These are phyloP conservation scores for Scheffersomyces illinoinensis DNA, from an alignment of 1,139 yeast species.

Conservation along the genomic window DNA sequence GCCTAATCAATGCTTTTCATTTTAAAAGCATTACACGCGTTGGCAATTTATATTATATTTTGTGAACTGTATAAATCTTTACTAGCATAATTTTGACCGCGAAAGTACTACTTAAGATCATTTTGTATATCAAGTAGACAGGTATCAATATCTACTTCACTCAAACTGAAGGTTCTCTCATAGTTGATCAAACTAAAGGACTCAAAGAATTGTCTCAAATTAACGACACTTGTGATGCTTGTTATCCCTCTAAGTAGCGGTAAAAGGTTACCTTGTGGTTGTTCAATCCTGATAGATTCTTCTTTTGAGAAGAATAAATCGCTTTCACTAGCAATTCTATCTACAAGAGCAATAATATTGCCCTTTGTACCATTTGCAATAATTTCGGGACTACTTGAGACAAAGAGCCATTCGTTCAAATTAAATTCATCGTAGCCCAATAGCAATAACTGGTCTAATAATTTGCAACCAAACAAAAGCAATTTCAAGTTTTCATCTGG, in stretches of 20 bases:
- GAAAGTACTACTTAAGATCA: constrained; percentile 33
- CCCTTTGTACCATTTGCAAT: constrained; percentile 39
- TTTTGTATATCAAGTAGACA: constrained; percentile 55
- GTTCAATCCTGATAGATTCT: constrained; percentile 29
- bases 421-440: constrained; percentile 78
- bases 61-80: background rate
- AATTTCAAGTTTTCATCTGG: constrained; percentile 42
- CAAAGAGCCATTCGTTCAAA: constrained; percentile 81
- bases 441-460: constrained; percentile 71
- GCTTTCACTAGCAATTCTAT: constrained; percentile 45
- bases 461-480: constrained; percentile 64
- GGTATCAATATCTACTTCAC: constrained; percentile 44
- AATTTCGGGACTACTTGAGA: constrained; percentile 70
- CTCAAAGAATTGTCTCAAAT: constrained; percentile 68
- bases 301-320: constrained; percentile 39
- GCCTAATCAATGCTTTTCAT: background rate
- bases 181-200: constrained; percentile 70
- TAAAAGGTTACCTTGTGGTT: constrained; percentile 20
- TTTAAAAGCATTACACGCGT: background rate
- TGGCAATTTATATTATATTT: background rate
- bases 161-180: constrained; percentile 67
- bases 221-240: constrained; percentile 44
- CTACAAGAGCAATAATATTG: constrained; percentile 44
- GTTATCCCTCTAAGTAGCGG: constrained; percentile 54
- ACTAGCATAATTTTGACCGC: background rate